These are phyloP conservation scores for Pythium guiyangense DNA, from an alignment of 352 stramenopile species.

Conservation along the genomic window DNA sequence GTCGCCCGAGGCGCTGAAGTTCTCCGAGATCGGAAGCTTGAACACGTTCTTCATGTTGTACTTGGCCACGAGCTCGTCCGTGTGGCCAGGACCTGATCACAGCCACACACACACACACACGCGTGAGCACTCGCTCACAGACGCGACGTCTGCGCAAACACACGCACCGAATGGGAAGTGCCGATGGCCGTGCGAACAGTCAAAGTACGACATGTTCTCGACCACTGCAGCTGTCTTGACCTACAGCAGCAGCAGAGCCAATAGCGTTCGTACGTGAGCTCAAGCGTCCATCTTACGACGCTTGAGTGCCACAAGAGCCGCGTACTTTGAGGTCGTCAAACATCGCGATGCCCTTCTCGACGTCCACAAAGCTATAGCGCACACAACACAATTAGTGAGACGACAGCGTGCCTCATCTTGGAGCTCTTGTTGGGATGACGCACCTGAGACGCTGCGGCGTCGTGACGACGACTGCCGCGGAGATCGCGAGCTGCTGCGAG, in stretches of 20 bases:
- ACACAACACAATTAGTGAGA: neutral
- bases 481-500: conserved; percentile 96
- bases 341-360: conserved; percentile 98
- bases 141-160: too few species aligned
- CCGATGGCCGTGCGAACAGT: conserved; percentile 80
- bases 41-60: conserved; percentile 85
- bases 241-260: conserved; percentile 20
- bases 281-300: neutral
- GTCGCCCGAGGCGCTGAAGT: conserved; percentile 68
- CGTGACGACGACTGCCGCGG: conserved; percentile 97
- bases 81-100: conserved; percentile 59
- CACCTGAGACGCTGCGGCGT: conserved; percentile 96
- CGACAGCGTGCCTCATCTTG: neutral
- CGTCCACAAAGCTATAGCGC: conserved; percentile 94
- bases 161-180: conserved; percentile 81
- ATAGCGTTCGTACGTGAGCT: neutral
- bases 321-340: conserved; percentile 95
- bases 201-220: conserved; percentile 99
- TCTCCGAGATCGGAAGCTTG: conserved; percentile 75
- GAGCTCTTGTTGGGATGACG: too few species aligned
- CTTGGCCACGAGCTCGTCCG: conserved; percentile 67
- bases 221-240: conserved; percentile 96
- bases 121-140: too few species aligned
- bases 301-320: neutral
- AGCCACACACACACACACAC: neutral